phyloP scores from a whole-genome alignment of 768 basidiomycete genomes.

The Termitomyces sp. region DNA sequence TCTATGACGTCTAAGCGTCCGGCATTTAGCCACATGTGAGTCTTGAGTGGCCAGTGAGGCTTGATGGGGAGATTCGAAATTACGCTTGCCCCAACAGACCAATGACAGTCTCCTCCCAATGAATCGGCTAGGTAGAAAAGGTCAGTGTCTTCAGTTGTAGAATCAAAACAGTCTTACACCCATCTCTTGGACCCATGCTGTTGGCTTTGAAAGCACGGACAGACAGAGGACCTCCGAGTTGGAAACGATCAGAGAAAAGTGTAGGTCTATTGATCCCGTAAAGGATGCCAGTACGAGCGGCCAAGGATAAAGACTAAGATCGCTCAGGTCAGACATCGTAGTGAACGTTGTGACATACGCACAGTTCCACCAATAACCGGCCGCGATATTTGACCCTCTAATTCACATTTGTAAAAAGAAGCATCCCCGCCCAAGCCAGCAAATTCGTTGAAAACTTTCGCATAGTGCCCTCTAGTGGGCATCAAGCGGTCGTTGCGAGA shows the following conservation, averaged over 20 bases:
- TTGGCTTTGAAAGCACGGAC: conserved; percentile 74
- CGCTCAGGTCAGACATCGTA: background rate
- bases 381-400: conserved; percentile 59
- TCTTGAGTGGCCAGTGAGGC: conserved; percentile 80
- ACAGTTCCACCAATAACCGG: conserved; percentile 54
- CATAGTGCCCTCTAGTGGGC: conserved; percentile 56
- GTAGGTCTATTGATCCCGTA: conserved; percentile 49
- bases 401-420: conserved; percentile 67
- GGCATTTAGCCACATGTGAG: conserved; percentile 76
- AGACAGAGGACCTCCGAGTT: conserved; percentile 87
- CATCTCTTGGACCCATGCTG: conserved; percentile 73
- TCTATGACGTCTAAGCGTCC: conserved; percentile 65
- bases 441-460: conserved; percentile 60
- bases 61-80: conserved; percentile 69
- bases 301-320: conserved; percentile 67
- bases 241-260: conserved; percentile 81
- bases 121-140: conserved; percentile 58
- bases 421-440: conserved; percentile 84
- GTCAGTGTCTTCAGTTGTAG: background rate
- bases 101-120: conserved; percentile 77
- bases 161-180: conserved; percentile 34
- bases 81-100: conserved; percentile 70
- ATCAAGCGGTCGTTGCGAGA: conserved; percentile 67
- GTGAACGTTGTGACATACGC: conserved; percentile 19
- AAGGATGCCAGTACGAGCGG: conserved; percentile 66